These are phyloP conservation scores for Calonectria naviculata DNA, from an alignment of 2,329 filamentous ascomycete species.

Conservation along the genomic window DNA sequence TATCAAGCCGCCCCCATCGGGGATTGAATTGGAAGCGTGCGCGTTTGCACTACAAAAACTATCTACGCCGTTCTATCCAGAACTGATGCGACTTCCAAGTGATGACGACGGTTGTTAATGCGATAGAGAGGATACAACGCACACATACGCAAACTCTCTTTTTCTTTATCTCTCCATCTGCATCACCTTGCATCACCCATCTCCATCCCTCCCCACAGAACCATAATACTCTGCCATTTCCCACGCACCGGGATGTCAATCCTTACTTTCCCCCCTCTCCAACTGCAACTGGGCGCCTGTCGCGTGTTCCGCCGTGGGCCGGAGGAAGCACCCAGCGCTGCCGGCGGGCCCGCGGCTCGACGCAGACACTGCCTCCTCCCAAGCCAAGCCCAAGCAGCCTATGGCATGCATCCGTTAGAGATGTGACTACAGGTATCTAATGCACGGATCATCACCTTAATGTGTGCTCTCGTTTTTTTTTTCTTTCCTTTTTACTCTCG, in stretches of 20 bases:
- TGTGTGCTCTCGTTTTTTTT: too few species aligned
- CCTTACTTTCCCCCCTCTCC: background rate
- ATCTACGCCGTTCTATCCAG: too few species aligned
- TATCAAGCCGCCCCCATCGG: background rate
- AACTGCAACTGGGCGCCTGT: background rate
- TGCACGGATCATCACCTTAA: slow-evolving; percentile 2
- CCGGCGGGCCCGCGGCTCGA: background rate
- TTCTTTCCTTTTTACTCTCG: too few species aligned
- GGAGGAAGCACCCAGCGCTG: background rate
- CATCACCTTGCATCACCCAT: background rate
- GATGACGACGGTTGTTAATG: too few species aligned
- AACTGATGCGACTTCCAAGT: too few species aligned
- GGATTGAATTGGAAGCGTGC: too few species aligned
- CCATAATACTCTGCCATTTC: background rate
- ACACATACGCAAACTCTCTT: too few species aligned
- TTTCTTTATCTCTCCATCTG: too few species aligned
- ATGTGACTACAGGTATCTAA: background rate
- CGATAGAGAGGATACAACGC: too few species aligned
- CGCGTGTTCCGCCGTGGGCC: background rate
- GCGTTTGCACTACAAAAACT: too few species aligned
- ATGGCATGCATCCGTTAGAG: background rate
- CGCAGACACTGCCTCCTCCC: background rate
- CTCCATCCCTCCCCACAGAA: background rate
- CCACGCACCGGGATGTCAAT: background rate
- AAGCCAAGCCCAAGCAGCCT: background rate